Evolutionary conservation across 108 stramenopile genomes (phyloP).

Genomic region (Skeletonema costatum): DNA sequence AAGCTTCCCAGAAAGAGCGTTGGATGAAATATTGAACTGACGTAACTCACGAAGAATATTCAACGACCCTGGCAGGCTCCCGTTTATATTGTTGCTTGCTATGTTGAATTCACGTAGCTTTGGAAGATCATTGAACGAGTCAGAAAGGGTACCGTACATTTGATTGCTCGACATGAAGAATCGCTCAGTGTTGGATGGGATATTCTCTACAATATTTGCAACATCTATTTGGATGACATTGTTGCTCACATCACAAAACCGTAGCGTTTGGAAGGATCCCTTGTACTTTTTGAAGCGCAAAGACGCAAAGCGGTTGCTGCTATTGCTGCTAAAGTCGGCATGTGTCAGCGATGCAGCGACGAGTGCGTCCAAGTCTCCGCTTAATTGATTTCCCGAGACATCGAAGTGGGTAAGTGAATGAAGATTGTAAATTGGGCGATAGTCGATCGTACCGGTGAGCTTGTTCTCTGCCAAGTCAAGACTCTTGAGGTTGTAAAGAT

Average conservation of each 20-base stretch:
- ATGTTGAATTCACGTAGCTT: too few relatives aligned
- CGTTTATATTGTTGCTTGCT: too few relatives aligned
- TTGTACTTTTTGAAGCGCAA: conserved; percentile 58
- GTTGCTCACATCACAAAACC: too few relatives aligned
- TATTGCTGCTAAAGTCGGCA: conserved; percentile 53
- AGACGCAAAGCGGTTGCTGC: conserved; percentile 44
- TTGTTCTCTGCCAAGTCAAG: conserved; percentile 23
- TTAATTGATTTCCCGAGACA: conserved; percentile 11
- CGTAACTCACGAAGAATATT: not conserved
- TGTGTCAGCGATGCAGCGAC: conserved; percentile 55
- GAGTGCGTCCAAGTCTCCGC: conserved; percentile 51
- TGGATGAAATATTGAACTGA: not conserved
- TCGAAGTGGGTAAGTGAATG: too few relatives aligned
- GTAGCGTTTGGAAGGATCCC: conserved; percentile 17
- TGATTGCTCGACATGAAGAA: conserved; percentile 7
- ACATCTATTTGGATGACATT: too few relatives aligned
- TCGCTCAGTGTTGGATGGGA: too few relatives aligned
- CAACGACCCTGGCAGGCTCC: conserved; percentile 10
- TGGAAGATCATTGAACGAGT: too few relatives aligned
- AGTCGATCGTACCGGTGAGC: not conserved
- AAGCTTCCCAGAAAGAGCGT: conserved; percentile 2
- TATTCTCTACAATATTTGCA: too few relatives aligned
- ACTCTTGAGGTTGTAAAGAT: not conserved
- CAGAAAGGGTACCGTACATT: too few relatives aligned
- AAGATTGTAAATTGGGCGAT: conserved; percentile 50